Evolutionary conservation across 345 rosid genomes (phyloP).

Genomic region (Boechera stricta): DNA sequence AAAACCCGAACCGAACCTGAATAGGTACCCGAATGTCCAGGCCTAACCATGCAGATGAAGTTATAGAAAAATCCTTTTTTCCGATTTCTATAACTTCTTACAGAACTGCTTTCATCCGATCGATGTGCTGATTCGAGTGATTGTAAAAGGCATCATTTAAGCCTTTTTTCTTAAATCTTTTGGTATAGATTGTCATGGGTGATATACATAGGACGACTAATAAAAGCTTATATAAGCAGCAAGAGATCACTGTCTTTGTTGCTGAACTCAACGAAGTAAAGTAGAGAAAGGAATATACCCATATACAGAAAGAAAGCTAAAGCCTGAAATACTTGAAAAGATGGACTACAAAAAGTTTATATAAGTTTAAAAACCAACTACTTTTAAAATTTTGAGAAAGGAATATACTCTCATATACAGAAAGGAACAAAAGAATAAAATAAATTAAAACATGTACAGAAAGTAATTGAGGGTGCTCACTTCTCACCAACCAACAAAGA

Average conservation of each 20-base stretch:
- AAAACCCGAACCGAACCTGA: too few species aligned
- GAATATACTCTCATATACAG: constrained; percentile 24
- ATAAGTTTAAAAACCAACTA: background rate
- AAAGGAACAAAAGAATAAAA: constrained; percentile 11
- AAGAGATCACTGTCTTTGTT: background rate
- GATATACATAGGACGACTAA: background rate
- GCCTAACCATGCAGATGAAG: too few species aligned
- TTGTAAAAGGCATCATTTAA: background rate
- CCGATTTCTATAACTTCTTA: too few species aligned
- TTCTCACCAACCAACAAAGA: background rate
- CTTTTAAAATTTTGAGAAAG: constrained; percentile 1
- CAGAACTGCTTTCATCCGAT: background rate
- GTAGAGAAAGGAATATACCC: background rate
- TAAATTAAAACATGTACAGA: constrained; percentile 20
- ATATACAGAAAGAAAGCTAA: background rate
- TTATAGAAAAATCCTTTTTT: background rate
- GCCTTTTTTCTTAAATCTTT: background rate
- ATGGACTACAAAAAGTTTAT: background rate
- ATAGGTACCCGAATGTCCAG: too few species aligned
- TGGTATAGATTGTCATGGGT: background rate
- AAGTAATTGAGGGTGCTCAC: constrained; percentile 30
- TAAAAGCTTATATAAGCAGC: background rate
- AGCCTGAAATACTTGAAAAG: background rate
- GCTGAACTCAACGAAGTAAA: background rate
- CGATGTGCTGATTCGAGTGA: background rate